Percentiles rank a stretch among this genome's conserved stretches.
These are phyloP conservation scores for Candida pini DNA, from an alignment of 805 yeast species.

Conservation along the genomic window DNA sequence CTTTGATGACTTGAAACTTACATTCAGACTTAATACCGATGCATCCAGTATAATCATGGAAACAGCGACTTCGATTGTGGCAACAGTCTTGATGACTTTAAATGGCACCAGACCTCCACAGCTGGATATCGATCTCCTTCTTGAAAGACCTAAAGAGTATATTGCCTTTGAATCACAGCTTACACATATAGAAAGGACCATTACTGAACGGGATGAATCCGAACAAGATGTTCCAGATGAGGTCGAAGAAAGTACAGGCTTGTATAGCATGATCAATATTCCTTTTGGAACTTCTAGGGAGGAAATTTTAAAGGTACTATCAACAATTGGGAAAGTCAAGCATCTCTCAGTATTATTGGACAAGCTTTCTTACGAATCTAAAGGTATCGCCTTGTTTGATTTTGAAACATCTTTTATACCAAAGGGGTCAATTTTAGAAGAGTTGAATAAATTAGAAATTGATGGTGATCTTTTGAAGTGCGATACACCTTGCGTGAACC, in stretches of 20 bases:
- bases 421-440: conserved; percentile 25
- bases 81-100: conserved; percentile 49
- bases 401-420: conserved; percentile 19
- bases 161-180: conserved; percentile 13
- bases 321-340: conserved; percentile 34
- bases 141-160: conserved; percentile 44
- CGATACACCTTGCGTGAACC: conserved; percentile 34
- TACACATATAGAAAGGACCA: conserved; percentile 39
- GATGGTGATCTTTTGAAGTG: conserved; percentile 32
- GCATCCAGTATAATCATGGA: conserved; percentile 41
- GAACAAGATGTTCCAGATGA: conserved; percentile 32
- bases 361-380: conserved; percentile 41
- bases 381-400: conserved; percentile 57
- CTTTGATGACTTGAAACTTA: conserved; percentile 24
- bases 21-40: conserved; percentile 25
- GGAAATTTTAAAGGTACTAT: conserved; percentile 36
- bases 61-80: conserved; percentile 43
- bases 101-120: conserved; percentile 29
- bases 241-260: conserved; percentile 28
- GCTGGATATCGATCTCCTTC: conserved; percentile 25
- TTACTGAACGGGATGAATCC: conserved; percentile 43
- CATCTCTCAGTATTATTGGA: conserved; percentile 41
- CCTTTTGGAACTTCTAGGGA: conserved; percentile 39
- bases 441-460: conserved; percentile 31
- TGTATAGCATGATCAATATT: conserved; percentile 33